Base-by-base conservation (phyloP, 345 rosid species). In the Ceriops tagal region DNA sequence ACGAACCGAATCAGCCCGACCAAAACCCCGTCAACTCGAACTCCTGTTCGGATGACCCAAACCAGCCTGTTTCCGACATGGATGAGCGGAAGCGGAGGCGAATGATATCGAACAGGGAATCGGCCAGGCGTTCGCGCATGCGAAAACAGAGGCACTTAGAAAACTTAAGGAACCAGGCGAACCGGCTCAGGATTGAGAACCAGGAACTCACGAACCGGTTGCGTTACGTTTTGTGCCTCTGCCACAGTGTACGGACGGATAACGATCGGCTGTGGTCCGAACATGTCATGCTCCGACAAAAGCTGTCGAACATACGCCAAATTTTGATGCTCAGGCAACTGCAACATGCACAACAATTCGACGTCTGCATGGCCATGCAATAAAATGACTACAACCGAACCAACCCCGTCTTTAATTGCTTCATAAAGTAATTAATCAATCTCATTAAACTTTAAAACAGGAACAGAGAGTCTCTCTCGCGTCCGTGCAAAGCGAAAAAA, bases 41-140 rank as follows among this genome's bases (percentile, higher is more conserved):
- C 52, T 78, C 82, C 53, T 64, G 83, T 68, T 77, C 78, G 2
- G 84, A 73, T 47, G 84, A 77, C 22, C 80, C 72, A 53, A 82
- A 70, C 66, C 81, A 21, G n/a, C 8, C 73, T 10, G 75, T 39
- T 31, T 35, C 72, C 0, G 16, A 67, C 59, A 43, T 81, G 28
- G 89, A 90, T 27, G 97, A 87, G 52, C 81, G 91, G n/a, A 93
- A 86, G 76, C 70, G 78, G 62, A 86, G 84, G 77, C 83, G 98
- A 37, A 91, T 86, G 97, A 70, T 86, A 66, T 93, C 98, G 61
- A 93, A 91, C 88, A 86, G 97, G 69, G 93, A 93, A 67, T 91
- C 98, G 8, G 97, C 98, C 10, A 80, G 89, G 83, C 79, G 96
- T 73, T 91, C 97, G 0, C 80, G 97, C 73, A 82, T 87, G 89